Base-by-base conservation (phyloP, 139 green algal genomes). In the Picocystis salinarum region DNA sequence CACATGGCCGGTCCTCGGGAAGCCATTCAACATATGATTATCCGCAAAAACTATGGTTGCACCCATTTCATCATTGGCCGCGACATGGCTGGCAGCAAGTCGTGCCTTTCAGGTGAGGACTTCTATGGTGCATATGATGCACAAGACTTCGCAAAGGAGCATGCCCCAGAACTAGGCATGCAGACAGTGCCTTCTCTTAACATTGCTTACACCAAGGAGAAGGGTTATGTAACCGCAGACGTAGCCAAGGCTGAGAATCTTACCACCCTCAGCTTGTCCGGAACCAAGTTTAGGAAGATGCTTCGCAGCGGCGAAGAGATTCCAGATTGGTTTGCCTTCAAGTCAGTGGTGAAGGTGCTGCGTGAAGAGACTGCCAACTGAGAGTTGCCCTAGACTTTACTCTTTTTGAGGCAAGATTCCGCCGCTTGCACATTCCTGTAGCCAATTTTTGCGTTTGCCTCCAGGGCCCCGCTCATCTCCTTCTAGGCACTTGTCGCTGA, bases 261-360 rank as follows among this genome's bases (percentile, higher is more conserved):
- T 15, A 57, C 34, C 34, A 51, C 55, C 25, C 52, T 64, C 41
- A 66, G 63, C 19, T 55, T 62, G 33, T 58, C 46, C 28, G 76
- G 78, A 37, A 90, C 78, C 56, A 82, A 90, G 69, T 90, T 90
- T 61, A 51, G 78, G 20, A 39, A 79, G 55, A 79, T 80, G 71
- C 58, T 80, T 53, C 59, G 74, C n/a, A 53, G 20, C 3, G 73
- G 73, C 15, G 71, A 75, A 3, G 70, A 80, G 18, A 82, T 82
- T 52, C 85, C 85, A 13, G 82, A 93, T 46, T 95, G 85, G 85
- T 93, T 95, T 69, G 80, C 81, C 6, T 93, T 94, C 72, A 90
- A 83, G 70, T 77, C 50, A 11, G 85, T 96, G 19, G 79, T 96
- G 6, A 19, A 77, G 34, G 85, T 96, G 25, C 65, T 94, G 30